Evolutionary conservation across 805 yeast genomes (phyloP).

Genomic region (Candida parachauliodes): DNA sequence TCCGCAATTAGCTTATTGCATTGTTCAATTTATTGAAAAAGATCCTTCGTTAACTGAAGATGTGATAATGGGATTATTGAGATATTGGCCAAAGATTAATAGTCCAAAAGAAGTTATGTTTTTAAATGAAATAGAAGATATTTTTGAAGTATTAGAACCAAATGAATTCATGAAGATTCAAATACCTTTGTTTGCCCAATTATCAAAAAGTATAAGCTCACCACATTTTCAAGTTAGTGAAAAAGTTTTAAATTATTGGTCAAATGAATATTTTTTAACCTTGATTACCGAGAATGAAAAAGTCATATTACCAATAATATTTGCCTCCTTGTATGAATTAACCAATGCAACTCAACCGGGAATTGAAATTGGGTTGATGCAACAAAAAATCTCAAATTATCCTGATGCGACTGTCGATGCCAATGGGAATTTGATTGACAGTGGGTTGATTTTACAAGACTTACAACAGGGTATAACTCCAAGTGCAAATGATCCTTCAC

Average conservation of each 20-base stretch:
- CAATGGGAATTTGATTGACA: conserved; percentile 40
- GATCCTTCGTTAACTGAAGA: conserved; percentile 91
- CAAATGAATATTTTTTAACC: conserved; percentile 88
- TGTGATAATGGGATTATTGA: conserved; percentile 87
- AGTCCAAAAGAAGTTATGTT: conserved; percentile 96
- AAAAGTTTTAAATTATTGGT: conserved; percentile 90
- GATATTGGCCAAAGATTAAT: conserved; percentile 96
- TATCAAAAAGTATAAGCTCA: conserved; percentile 88
- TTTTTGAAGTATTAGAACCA: conserved; percentile 94
- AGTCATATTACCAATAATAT: conserved; percentile 86
- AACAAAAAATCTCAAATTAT: conserved; percentile 34
- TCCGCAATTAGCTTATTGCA: conserved; percentile 95
- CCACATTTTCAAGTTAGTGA: conserved; percentile 98
- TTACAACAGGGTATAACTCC: conserved; percentile 20
- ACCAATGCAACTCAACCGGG: conserved; percentile 51
- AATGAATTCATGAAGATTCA: conserved; percentile 86
- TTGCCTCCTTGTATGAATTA: conserved; percentile 84
- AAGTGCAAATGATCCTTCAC: conserved; percentile 21
- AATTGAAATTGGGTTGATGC: conserved; percentile 36
- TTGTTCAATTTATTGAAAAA: conserved; percentile 93
- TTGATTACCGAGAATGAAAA: conserved; percentile 90
- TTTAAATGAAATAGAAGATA: conserved; percentile 92
- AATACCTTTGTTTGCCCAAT: conserved; percentile 89
- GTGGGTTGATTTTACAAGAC: conserved; percentile 30
- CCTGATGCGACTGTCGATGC: conserved; percentile 39